Base-by-base conservation (phyloP, 768 basidiomycete genomes). In the Sporobolomyces phaffii region DNA sequence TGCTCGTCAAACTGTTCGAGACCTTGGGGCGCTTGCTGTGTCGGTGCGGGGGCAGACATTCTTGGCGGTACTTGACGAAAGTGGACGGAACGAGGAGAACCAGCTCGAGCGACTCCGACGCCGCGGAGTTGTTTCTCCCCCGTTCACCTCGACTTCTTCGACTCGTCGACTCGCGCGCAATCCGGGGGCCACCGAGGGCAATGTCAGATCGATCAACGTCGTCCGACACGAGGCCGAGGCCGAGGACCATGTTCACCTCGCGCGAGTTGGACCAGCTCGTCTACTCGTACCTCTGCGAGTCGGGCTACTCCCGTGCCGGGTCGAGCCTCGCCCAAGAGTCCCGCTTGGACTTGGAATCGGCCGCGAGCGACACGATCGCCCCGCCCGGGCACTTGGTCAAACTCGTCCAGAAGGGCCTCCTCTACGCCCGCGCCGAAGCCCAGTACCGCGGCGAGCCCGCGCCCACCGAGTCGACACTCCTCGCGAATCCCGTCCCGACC, bases 231-330 rank as follows among this genome's bases (percentile, higher is more conserved):
- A 38, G 10, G 38, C 38, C 38, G 38, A 38, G 38, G 9, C 38
- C 38, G 38, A 38, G 28, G 29, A 51, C 63, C 22, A 54, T 60
- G 36, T 38, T 75, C 64, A 69, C 41, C 31, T 59, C 56, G 13
- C 58, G 60, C 54, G 73, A 75, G 33, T 62, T 75, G 24, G 72
- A 75, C 63, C 59, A 59, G 51, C 73, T 75, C 38, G 60, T 75
- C 20, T 70, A 73, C 68, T 33, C 62, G 15, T 74, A 75, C 64
- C 50, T 75, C 11, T 34, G 68, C n/a, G 75, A 64, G 38, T 58
- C 59, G 29, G 61, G 72, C 28, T 73, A 74, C 59, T 49, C 62
- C 29, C 65, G 70, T 41, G 70, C 75, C 29, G 57, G 65, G 17
- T 71, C 68, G 52, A 47, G 65, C 11, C 70, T 76, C 40, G 58